Base-by-base conservation (phyloP, 495 filamentous ascomycete species). In the Penicillium waksmanii region DNA sequence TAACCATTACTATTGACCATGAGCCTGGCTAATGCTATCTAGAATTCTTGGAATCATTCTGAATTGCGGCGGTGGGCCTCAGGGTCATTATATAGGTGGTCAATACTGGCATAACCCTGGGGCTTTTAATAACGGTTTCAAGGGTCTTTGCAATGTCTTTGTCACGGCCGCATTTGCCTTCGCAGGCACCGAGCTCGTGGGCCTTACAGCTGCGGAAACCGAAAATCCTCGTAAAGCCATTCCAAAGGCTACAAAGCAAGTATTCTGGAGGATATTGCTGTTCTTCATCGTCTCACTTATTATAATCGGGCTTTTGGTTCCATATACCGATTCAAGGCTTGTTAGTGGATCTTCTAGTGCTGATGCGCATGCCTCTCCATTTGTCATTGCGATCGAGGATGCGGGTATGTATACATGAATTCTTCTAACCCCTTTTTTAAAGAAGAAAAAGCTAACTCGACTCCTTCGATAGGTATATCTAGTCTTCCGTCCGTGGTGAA, bases 91-190 rank as follows among this genome's bases (percentile, higher is more conserved):
- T 72, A 90, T 97, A 57, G 94, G 94, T 53, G 90, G 84, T 11
- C 77, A 72, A 23, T 90, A 88, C 77, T 98, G 93, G 93, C 64
- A 77, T 18, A 40, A 89, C 42, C 94, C 94, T 0, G 94, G 94
- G 38, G 92, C 94, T 11, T 96, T 97, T 73, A 74, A 93, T 76
- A 84, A 96, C 70, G 93, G 94, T 38, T 97, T 97, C 83, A 96
- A 96, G 68, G 94, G 94, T 36, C 80, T 98, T 13, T 97, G 93
- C 80, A 89, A 86, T 68, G 91, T 96, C 56, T 94, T 98, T 61
- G 93, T 97, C 60, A 95, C 90, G 17, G 92, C 93, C 1, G 91
- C 92, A 25, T 97, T 97, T 67, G 87, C 94, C 53, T 98, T 96
- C 65, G 85, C 91, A 5, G 94, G 94, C 38, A 97, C 93, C 9